These are phyloP conservation scores for Coemansia sp. DNA, from an alignment of 192 early-diverging fungal species.

Conservation along the genomic window DNA sequence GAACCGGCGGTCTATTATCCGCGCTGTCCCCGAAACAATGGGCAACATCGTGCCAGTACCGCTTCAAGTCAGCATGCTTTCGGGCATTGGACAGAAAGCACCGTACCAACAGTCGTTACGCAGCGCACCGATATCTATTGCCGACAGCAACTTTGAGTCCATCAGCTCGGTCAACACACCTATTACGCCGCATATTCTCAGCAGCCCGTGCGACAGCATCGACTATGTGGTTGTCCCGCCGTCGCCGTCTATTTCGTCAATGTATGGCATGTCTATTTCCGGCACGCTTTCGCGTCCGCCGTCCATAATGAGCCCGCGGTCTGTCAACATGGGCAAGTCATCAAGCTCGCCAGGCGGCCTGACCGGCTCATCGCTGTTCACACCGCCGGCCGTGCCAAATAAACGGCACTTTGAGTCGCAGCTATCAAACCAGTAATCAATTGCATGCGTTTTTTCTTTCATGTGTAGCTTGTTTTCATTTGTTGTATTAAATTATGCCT, in stretches of 20 bases:
- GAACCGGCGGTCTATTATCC: slow-evolving; percentile 15
- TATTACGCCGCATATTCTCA: slow-evolving; percentile 28
- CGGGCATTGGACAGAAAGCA: not conserved
- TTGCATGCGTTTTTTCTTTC: slow-evolving; percentile 14
- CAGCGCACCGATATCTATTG: slow-evolving; percentile 17
- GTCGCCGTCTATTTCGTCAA: slow-evolving; percentile 48
- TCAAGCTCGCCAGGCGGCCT: slow-evolving; percentile 29
- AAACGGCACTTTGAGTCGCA: slow-evolving; percentile 2
- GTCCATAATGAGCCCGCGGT: slow-evolving; percentile 27
- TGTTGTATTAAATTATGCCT: not conserved
- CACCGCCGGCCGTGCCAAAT: slow-evolving; percentile 27
- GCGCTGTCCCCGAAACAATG: slow-evolving; percentile 18
- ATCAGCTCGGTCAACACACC: slow-evolving; percentile 31
- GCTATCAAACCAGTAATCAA: slow-evolving; percentile 22
- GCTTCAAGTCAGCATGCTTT: slow-evolving; percentile 2
- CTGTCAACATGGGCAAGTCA: slow-evolving; percentile 22
- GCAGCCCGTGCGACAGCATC: slow-evolving; percentile 46
- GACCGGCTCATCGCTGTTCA: slow-evolving; percentile 32
- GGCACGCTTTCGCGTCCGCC: slow-evolving; percentile 23
- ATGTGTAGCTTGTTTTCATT: slow-evolving; percentile 4
- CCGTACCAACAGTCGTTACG: slow-evolving; percentile 13
- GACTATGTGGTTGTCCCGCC: slow-evolving; percentile 53
- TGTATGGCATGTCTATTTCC: slow-evolving; percentile 27
- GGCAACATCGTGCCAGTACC: slow-evolving; percentile 1
- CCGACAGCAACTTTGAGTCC: slow-evolving; percentile 25